Percentiles rank a stretch among this genome's conserved stretches.
These are phyloP conservation scores for Dioscorea zingiberensis DNA, from an alignment of 106 monocot genomes.

Conservation along the genomic window DNA sequence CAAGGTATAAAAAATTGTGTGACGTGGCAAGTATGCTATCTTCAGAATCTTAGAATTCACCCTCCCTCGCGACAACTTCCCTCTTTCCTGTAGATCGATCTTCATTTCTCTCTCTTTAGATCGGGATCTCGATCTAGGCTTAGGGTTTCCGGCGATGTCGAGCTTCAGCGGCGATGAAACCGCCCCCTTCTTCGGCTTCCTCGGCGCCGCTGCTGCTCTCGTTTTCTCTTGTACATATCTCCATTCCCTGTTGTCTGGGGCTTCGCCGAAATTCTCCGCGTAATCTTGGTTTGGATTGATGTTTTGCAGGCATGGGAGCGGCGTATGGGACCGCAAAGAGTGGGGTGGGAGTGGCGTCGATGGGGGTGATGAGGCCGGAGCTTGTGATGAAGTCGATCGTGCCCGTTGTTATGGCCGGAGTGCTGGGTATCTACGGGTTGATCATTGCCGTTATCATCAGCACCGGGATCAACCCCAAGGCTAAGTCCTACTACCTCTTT, in stretches of 20 bases:
- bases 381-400: slow-evolving; percentile 31
- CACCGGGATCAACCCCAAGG: slow-evolving; percentile 46
- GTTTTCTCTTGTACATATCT: slow-evolving; percentile 36
- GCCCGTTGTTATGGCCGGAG: slow-evolving; percentile 40
- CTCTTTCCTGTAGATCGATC: too few relatives aligned
- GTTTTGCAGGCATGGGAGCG: slow-evolving; percentile 19
- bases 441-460: slow-evolving; percentile 45
- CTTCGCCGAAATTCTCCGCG: too few relatives aligned
- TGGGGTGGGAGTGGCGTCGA: slow-evolving; percentile 28
- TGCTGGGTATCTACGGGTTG: slow-evolving; percentile 40
- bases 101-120: too few relatives aligned
- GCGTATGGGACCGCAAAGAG: slow-evolving; percentile 27
- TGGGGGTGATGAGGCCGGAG: slow-evolving; percentile 31
- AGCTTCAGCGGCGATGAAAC: slow-evolving; percentile 38
- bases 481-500: slow-evolving; percentile 39
- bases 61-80: too few relatives aligned
- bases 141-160: slow-evolving; percentile 4
- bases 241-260: not conserved
- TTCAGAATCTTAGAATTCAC: too few relatives aligned
- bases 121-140: too few relatives aligned
- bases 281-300: too few relatives aligned
- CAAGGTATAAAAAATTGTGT: too few relatives aligned
- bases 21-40: too few relatives aligned
- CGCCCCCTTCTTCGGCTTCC: slow-evolving; percentile 45
- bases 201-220: slow-evolving; percentile 36